phyloP scores from a whole-genome alignment of 306 rosid species.

The Cucumis sativus region Cucumber_9930_V3 NC_026655.2:19657001-19657500 shows the following conservation, averaged over 20 bases:
- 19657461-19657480: background rate
- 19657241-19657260: background rate
- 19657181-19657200: too few species aligned
- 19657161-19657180: background rate
- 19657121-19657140: background rate
- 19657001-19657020: too few species aligned
- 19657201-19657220: background rate
- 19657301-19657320: background rate
- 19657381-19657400: background rate
- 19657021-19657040: too few species aligned
- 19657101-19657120: background rate
- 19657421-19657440: constrained; percentile 1
- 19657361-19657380: background rate
- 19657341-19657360: background rate
- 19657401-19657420: background rate
- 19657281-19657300: background rate
- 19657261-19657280: background rate
- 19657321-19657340: background rate
- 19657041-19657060: background rate
- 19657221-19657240: background rate
- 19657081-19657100: background rate
- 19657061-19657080: background rate
- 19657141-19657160: background rate
- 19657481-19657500: constrained; percentile 84
- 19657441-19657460: background rate